A percentile compares a stretch with the other conserved stretches of the same genome.
Evolutionary conservation across 2,329 filamentous ascomycete genomes (phyloP).

Genomic region (Cercospora zeae-maydis): DNA sequence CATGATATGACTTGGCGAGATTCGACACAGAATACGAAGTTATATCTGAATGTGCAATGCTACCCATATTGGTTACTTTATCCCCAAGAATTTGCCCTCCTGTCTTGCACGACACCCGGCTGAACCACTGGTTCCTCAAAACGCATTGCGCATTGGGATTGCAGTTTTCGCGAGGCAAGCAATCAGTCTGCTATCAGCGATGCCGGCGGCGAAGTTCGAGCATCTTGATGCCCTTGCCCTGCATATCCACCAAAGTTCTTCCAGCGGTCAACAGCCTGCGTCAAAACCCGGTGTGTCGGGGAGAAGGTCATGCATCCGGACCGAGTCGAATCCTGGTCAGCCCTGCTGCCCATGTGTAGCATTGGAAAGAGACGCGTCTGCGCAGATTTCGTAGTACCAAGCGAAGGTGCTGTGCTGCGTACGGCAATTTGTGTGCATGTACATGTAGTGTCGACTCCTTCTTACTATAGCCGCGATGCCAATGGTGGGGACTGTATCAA

Average conservation of each 20-base stretch:
- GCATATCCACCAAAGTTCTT: background rate
- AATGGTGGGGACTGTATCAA: background rate
- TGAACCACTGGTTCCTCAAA: background rate
- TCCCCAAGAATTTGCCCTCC: background rate
- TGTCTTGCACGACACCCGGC: background rate
- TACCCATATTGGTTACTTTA: background rate
- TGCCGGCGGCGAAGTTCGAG: background rate
- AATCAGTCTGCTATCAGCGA: background rate
- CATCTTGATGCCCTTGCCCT: background rate
- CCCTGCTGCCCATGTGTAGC: background rate
- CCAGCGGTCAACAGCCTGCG: background rate
- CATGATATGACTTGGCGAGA: background rate
- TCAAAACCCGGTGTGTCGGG: background rate
- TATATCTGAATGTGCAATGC: background rate
- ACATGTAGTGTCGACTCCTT: background rate
- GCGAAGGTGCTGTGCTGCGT: no score
- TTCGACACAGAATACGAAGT: background rate
- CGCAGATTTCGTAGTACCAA: background rate
- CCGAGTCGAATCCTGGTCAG: background rate
- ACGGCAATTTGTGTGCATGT: background rate
- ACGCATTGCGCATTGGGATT: background rate
- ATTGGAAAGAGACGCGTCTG: background rate
- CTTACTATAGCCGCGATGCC: background rate
- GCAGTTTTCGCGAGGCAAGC: background rate
- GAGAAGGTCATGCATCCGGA: background rate